Conservation (phyloP, 139 green algal genomes). For the Volvox africanus region DNA sequence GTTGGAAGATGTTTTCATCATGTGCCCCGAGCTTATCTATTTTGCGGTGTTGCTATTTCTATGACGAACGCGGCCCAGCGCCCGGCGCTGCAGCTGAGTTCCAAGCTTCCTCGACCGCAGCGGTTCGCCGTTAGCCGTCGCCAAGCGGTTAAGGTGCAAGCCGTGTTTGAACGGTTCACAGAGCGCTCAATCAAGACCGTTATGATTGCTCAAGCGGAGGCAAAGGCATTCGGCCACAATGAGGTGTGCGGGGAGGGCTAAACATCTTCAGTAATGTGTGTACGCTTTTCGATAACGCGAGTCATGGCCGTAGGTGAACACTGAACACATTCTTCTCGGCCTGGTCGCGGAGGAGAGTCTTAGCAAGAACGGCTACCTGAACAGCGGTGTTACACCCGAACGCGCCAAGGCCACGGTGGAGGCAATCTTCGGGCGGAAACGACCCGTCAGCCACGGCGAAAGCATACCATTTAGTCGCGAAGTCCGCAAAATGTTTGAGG, state of each 20-base stretch:
- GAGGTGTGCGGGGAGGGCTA: conserved; percentile 66
- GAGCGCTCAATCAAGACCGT: conserved; percentile 89
- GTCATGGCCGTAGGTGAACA: conserved; percentile 72
- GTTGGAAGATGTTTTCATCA: background rate
- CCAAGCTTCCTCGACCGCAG: conserved; percentile 24
- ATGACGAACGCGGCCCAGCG: background rate
- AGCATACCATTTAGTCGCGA: conserved; percentile 83
- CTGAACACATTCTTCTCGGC: conserved; percentile 91
- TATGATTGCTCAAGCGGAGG: conserved; percentile 86
- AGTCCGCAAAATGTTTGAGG: conserved; percentile 88
- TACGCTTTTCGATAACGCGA: background rate
- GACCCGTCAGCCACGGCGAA: conserved; percentile 50
- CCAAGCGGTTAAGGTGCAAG: conserved; percentile 17
- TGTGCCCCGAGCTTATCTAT: background rate
- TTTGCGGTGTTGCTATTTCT: background rate
- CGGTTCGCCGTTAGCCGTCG: conserved; percentile 19
- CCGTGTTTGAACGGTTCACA: conserved; percentile 75
- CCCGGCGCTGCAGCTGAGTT: conserved; percentile 14
- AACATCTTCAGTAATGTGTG: background rate
- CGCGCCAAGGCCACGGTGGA: conserved; percentile 57
- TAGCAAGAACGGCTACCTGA: conserved; percentile 79
- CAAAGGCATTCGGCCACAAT: conserved; percentile 65
- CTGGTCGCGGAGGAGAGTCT: conserved; percentile 83
- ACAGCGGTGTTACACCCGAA: conserved; percentile 76
- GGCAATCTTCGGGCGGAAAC: conserved; percentile 53